These are phyloP conservation scores for Heracleum sosnowskyi DNA, from an alignment of 129 eudicot species.

Conservation along the genomic window DNA sequence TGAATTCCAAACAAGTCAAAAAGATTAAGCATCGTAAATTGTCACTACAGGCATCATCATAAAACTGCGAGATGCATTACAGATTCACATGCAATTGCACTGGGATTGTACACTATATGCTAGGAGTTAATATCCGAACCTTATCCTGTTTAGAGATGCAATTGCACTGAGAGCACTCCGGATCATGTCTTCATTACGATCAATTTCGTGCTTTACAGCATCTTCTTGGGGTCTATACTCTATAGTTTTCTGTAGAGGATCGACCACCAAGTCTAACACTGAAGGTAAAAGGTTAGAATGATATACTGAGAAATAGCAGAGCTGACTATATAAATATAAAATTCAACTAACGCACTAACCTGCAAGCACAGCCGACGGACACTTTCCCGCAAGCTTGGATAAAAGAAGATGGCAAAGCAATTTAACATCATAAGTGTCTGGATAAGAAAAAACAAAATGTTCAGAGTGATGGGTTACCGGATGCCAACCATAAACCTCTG, in stretches of 20 bases:
- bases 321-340: background rate
- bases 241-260: constrained; percentile 86
- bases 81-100: too few relatives aligned
- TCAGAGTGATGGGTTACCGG: background rate
- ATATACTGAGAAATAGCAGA: background rate
- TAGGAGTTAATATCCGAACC: constrained; percentile 25
- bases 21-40: background rate
- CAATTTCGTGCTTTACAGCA: constrained; percentile 97
- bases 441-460: constrained; percentile 10
- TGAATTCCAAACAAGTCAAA: background rate
- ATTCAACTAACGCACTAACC: constrained; percentile 31
- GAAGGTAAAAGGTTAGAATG: constrained; percentile 19
- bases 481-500: background rate
- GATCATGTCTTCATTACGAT: constrained; percentile 95
- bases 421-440: constrained; percentile 98
- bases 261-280: constrained; percentile 90
- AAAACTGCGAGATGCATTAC: too few relatives aligned
- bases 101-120: background rate
- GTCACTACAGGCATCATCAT: background rate
- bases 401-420: constrained; percentile 97
- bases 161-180: constrained; percentile 85
- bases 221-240: constrained; percentile 76
- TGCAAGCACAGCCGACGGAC: constrained; percentile 96
- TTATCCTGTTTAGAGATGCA: constrained; percentile 70
- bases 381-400: constrained; percentile 86